Evolutionary conservation across 129 eudicot genomes (phyloP).

Genomic region (Tagetes patula): DNA sequence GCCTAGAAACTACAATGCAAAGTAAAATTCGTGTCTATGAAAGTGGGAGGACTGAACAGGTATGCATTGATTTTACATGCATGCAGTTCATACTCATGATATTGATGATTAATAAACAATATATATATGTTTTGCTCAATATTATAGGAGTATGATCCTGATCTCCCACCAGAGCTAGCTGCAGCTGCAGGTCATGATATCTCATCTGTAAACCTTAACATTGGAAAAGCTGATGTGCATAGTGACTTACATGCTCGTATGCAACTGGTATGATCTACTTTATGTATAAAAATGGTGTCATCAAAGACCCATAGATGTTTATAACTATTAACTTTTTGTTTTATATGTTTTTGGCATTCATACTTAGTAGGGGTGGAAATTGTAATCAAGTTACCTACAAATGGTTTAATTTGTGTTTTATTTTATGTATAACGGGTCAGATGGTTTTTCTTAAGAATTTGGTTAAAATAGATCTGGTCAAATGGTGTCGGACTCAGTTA

Average conservation of each 20-base stretch:
- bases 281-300: background rate
- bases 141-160: conserved; percentile 95
- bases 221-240: conserved; percentile 50
- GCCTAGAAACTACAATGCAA: conserved; percentile 93
- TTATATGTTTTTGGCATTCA: background rate
- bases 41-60: conserved; percentile 98
- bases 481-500: background rate
- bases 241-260: conserved; percentile 57
- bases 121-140: background rate
- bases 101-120: conserved; percentile 2
- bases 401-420: background rate
- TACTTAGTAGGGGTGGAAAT: background rate
- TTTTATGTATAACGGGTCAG: background rate
- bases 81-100: conserved; percentile 12
- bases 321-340: background rate
- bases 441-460: background rate
- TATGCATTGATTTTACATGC: conserved; percentile 33
- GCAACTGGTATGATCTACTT: conserved; percentile 54
- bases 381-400: background rate
- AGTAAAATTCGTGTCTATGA: conserved; percentile 89
- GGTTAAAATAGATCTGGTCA: background rate
- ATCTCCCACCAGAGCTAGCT: conserved; percentile 97
- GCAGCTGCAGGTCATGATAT: conserved; percentile 91
- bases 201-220: conserved; percentile 54
- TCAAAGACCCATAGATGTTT: conserved; percentile 11